Percentiles rank a stretch among this genome's conserved stretches.
These are phyloP conservation scores for Podosphaera xanthii DNA, from an alignment of 2,329 filamentous ascomycete genomes.

Conservation along the genomic window DNA sequence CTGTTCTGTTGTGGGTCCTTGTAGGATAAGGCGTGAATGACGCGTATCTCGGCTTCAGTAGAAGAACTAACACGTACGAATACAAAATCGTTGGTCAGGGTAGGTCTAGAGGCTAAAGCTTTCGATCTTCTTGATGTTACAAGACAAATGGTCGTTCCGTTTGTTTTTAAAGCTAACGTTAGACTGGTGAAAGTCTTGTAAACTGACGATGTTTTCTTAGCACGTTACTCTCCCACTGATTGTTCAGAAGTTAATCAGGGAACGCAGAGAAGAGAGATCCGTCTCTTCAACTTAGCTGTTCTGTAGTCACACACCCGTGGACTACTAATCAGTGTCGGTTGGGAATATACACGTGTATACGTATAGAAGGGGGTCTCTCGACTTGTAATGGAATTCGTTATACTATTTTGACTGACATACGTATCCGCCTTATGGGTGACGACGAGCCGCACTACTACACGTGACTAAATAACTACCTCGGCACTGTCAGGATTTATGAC, in stretches of 20 bases:
- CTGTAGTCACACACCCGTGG: no score
- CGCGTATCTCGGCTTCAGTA: neutral
- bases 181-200: neutral
- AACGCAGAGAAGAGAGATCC: neutral
- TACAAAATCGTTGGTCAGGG: no score
- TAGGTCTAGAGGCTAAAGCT: neutral
- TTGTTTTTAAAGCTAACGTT: neutral
- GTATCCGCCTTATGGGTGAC: no score
- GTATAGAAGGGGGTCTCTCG: no score
- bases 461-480: no score
- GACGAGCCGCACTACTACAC: no score
- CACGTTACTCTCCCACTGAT: neutral
- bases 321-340: no score
- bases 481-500: no score
- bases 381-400: no score
- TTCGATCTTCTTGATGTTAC: neutral
- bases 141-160: neutral
- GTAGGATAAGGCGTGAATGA: neutral
- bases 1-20: neutral
- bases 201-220: neutral
- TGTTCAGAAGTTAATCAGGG: neutral
- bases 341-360: no score
- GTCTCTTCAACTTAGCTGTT: neutral
- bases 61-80: no score
- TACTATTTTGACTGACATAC: no score